Evolutionary conservation across 2,329 filamentous ascomycete species (phyloP), one percentile per base, ranked within the genome.

Genomic region (Xylariaceae sp.): DNA sequence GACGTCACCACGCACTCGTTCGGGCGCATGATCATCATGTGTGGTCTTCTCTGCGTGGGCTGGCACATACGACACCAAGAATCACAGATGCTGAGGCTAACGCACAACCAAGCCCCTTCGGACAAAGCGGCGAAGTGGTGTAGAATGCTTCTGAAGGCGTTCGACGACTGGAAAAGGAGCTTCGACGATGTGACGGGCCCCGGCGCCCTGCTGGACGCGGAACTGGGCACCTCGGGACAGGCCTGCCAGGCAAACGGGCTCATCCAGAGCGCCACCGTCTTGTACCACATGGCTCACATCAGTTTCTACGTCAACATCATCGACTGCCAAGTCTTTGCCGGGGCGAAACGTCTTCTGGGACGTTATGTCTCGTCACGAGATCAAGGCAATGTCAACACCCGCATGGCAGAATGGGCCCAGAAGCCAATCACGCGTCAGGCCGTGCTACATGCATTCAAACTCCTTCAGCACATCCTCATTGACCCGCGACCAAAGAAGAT

Each of bases 1-100:
- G 78, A 78, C 33, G 87, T 95, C 12, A 78, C 80, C 37, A 94
- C 88, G 1, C 90, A 94, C 56, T 82, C 85, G 0, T 94, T 95
- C 56, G 88, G 88, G 2, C 79, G 88, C 34, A 92, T 87, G 52
- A 88, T 94, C 47, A 76, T 96, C 52, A 94, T 95, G 83, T 85
- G 85, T 1, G 88, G 89, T 0, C 67, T 96, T 24, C 68, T 95
- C n/a, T 92, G 85, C 50, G 85, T 95, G 4, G 88, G 83, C 44
- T 95, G 87, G 88, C 88, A 95, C 54, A 81, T 95, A 67, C 87
- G 85, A 50, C 86, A 89, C 61, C 76, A 86, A 51, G 88, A 94
- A 58, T 76, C 89, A 3, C 87, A 94, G 61, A 77, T 92, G 18
- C 87, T 80, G 51, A 89, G 86, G 47, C 71, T 95, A 0, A 86